These are phyloP conservation scores for Cordyceps cicadae DNA, from an alignment of 2,329 filamentous ascomycete species.

Conservation along the genomic window DNA sequence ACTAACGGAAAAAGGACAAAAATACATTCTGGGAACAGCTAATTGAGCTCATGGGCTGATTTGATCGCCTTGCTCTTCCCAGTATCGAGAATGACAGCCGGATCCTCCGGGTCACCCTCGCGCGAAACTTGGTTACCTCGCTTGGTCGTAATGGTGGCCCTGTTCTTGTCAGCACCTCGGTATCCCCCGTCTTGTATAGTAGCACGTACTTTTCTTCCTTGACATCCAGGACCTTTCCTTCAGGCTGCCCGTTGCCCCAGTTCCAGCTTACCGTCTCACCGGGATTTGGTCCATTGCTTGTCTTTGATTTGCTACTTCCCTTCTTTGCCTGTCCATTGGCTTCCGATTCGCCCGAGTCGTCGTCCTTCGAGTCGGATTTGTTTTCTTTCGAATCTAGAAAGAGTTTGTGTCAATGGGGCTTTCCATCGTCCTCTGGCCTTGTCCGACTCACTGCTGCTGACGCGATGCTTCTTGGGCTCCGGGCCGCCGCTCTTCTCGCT, in stretches of 20 bases:
- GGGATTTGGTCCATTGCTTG: conserved; percentile 26
- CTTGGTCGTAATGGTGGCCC: conserved; percentile 33
- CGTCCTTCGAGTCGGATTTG: conserved; percentile 12
- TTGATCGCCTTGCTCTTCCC: conserved; percentile 36
- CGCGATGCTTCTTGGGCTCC: conserved; percentile 26
- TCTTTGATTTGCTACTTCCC: conserved; percentile 7
- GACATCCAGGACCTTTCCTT: conserved; percentile 37
- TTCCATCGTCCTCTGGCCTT: conserved; percentile 13
- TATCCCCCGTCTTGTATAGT: background rate
- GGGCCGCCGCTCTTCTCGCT: conserved; percentile 17
- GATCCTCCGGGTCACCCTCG: conserved; percentile 33
- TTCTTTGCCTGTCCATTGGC: conserved; percentile 16
- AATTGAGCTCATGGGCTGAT: conserved; percentile 31
- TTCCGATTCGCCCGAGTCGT: conserved; percentile 14
- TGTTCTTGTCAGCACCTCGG: conserved; percentile 14
- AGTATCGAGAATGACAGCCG: conserved; percentile 34
- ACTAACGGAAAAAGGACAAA: background rate
- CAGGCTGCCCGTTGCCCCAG: conserved; percentile 34
- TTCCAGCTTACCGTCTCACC: conserved; percentile 40
- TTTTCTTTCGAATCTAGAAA: background rate
- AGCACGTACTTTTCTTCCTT: conserved; percentile 19
- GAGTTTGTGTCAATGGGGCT: conserved; percentile 3
- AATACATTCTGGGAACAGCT: background rate
- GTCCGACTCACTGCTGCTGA: conserved; percentile 17
- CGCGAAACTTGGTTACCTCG: conserved; percentile 32